phyloP scores from a whole-genome alignment of 2,329 filamentous ascomycete species.

The Arthrinium phaeospermum region DNA sequence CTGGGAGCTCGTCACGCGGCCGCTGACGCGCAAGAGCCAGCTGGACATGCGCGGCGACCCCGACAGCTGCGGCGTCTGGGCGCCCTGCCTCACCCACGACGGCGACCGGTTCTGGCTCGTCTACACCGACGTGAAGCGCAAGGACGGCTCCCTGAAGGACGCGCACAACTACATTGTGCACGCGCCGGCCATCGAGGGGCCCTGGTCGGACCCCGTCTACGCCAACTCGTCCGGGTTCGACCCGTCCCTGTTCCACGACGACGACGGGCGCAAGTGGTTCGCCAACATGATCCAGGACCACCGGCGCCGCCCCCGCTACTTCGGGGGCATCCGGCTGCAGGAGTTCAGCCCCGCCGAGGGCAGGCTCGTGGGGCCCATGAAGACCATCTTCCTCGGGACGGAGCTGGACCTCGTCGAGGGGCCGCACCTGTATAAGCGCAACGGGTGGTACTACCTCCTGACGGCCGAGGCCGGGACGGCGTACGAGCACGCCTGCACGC shows the following conservation, averaged over 20 bases:
- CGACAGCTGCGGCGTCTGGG: conserved; percentile 68
- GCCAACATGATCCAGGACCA: conserved; percentile 64
- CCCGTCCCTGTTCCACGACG: conserved; percentile 64
- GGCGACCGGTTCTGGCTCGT: conserved; percentile 67
- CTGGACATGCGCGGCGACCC: conserved; percentile 64
- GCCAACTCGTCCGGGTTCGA: conserved; percentile 68
- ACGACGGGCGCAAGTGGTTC: conserved; percentile 61
- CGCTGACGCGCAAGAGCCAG: conserved; percentile 55
- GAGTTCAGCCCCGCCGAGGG: conserved; percentile 57
- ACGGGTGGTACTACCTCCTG: conserved; percentile 64
- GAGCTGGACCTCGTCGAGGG: conserved; percentile 61
- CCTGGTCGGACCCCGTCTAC: conserved; percentile 66
- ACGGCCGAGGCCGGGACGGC: conserved; percentile 67
- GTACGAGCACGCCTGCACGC: conserved; percentile 65
- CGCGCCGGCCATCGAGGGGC: conserved; percentile 58
- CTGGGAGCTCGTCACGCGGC: conserved; percentile 54
- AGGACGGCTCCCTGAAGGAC: conserved; percentile 70
- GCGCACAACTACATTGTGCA: conserved; percentile 68
- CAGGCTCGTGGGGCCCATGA: conserved; percentile 59
- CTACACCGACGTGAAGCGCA: conserved; percentile 70
- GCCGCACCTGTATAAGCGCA: conserved; percentile 63
- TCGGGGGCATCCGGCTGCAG: conserved; percentile 64
- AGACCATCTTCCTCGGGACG: conserved; percentile 61
- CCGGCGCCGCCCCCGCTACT: conserved; percentile 52
- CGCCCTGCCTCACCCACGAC: conserved; percentile 67